Conservation (phyloP, 805 yeast genomes). For the Candida palmyrensis region DNA sequence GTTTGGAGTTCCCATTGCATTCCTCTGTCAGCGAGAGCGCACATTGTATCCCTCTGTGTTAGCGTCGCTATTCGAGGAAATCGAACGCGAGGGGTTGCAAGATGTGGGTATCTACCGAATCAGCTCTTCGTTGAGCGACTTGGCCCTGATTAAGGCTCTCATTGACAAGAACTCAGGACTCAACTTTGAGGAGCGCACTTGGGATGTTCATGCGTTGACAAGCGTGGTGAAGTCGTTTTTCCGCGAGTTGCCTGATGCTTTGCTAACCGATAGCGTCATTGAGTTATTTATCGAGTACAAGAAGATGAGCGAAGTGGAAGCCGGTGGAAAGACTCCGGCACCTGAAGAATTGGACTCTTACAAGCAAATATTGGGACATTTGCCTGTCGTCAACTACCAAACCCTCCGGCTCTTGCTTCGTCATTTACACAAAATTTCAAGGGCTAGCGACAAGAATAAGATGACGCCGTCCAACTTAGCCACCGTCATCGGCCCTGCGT, state of each 20-base stretch:
- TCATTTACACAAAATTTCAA: conserved; percentile 68
- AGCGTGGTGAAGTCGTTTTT: conserved; percentile 81
- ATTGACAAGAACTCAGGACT: conserved; percentile 45
- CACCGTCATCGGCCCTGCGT: conserved; percentile 73
- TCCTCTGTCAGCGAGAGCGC: conserved; percentile 69
- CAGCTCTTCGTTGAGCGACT: conserved; percentile 47
- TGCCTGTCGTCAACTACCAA: conserved; percentile 66
- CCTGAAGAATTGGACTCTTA: conserved; percentile 15
- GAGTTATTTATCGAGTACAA: conserved; percentile 46
- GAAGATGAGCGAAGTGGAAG: conserved; percentile 7
- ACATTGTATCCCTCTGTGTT: conserved; percentile 61
- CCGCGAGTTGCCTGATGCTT: conserved; percentile 82
- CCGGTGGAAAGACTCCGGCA: background rate
- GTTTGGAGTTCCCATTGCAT: conserved; percentile 82
- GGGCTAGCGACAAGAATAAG: conserved; percentile 62
- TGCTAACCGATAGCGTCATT: conserved; percentile 64
- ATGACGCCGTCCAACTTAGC: conserved; percentile 91
- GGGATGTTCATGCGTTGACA: conserved; percentile 81
- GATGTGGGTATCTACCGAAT: conserved; percentile 88
- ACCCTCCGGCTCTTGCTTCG: conserved; percentile 60
- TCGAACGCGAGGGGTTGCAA: conserved; percentile 82
- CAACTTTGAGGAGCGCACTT: conserved; percentile 46
- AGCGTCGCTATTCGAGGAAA: conserved; percentile 60
- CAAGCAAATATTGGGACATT: conserved; percentile 26
- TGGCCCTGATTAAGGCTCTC: conserved; percentile 36